Evolutionary conservation across 352 stramenopile species (phyloP), one percentile per base, ranked within the genome.

Genomic region (Globisporangium recalcitrans): DNA sequence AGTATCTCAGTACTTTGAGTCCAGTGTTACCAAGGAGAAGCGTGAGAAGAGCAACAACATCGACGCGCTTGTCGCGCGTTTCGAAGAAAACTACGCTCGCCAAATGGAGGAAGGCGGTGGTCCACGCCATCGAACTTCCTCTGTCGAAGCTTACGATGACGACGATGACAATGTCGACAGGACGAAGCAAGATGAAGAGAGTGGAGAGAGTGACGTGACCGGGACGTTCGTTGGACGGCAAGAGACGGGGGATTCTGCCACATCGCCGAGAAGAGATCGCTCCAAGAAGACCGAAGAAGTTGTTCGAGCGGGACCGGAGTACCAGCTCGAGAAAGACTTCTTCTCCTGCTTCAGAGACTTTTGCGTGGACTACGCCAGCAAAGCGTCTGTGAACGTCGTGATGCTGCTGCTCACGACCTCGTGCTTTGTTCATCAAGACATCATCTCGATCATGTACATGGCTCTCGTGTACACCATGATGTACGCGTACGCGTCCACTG

Each of bases 391-490:
- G 34, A 92, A 90, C 52, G 64, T 91, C 1, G 73, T 90, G 48
- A 91, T 90, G 72, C 64, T 93, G 1, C 53, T 89, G 60, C 60
- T 95, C 8, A 88, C 82, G 49, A 71, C 90, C n/a, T 90, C 86
- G 21, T 77, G 78, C 49, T 95, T 95, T 60, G 70, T 90, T 1
- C 86, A 90, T 54, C 77, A 84, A 64, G 84, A 93, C 53, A 62
- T 90, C 19, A 75, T 93, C 36, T 87, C 86, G 14, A 73, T 93
- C 31, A 38, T 81, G 36, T 93, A 92, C 65, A 79, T 95, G 61
- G n/a, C 89, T 7, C 68, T 91, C 14, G 80, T 95, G n/a, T 87
- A 87, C 62, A 66, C 48, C n/a, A 83, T 93, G 64, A 93, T 92
- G 82, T 88, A 90, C 49, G 82, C 86, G 4, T 56, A 56, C 5